Base-by-base conservation (phyloP, 495 filamentous ascomycete genomes). In the Penicillium goetzii region DNA sequence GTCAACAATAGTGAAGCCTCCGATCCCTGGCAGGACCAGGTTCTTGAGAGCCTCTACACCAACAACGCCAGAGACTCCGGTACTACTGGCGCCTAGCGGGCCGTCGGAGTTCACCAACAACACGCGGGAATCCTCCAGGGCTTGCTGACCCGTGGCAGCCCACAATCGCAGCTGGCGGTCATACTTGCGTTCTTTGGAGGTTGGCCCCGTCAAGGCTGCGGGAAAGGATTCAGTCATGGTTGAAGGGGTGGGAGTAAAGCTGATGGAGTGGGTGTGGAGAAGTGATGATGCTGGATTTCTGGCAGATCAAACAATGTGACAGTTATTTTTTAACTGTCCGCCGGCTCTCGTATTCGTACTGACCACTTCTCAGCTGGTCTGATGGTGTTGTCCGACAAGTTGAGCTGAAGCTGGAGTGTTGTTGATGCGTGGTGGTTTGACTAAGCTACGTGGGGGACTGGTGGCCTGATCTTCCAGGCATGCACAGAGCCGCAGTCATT, bases 1-100 rank as follows among this genome's bases (percentile, higher is more conserved):
- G 70, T 99, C 95, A 50, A 92, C 87, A 62, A 99, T 96, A 3
- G 91, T 96, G 73, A 97, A 97, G n/a, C 89, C 87, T 14, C 96
- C 95, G 71, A 98, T 89, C 32, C 94, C 92, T 60, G 95, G 95
- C 49, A 99, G 77, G 1, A 98, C 90, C 25, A 99, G 86, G 74
- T 99, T 99, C 84, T 99, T 99, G 59, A 99, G 84, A 0, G 93
- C 88, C 76, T 99, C 95, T 32, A 97, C 86, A 4, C 96, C 95
- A 11, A 92, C 90, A 2, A 91, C 89, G 33, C 92, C 92, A 7
- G 89, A 78, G 2, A 92, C 91, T 4, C 75, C 74, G 0, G 73
- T 75, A 62, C 67, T 73, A 45, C 72, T 63, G 8, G 69, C 67
- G 36, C 72, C 72, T 41, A 80, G 73, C 7, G 79, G 72, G 14